phyloP scores from a whole-genome alignment of 352 stramenopile species.

The Phytophthora rubi region DNA sequence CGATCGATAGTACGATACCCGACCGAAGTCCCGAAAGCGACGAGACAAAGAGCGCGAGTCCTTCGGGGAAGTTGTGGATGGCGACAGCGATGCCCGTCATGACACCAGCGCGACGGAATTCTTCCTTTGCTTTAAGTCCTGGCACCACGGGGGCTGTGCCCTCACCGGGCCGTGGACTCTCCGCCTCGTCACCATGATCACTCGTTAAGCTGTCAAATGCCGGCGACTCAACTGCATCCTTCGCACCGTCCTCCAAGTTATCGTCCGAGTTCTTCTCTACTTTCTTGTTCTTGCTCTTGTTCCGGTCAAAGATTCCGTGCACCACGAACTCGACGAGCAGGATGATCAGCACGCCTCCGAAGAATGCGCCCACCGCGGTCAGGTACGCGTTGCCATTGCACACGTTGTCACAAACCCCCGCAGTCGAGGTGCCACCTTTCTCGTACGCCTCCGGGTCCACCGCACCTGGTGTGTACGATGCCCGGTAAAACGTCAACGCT shows the following conservation, averaged over 20 bases:
- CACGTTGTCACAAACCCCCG: constrained; percentile 60
- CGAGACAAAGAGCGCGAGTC: constrained; percentile 95
- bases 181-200: not conserved
- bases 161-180: not conserved
- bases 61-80: constrained; percentile 98
- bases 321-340: constrained; percentile 74
- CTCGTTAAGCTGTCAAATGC: constrained; percentile 6
- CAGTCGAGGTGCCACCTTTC: constrained; percentile 35
- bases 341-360: constrained; percentile 66
- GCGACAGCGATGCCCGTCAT: constrained; percentile 95
- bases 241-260: constrained; percentile 16
- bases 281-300: constrained; percentile 18
- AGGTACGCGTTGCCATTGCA: constrained; percentile 72
- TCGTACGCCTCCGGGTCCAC: constrained; percentile 73
- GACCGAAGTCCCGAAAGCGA: constrained; percentile 90
- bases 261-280: not conserved
- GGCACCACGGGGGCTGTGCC: not conserved
- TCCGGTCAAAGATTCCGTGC: constrained; percentile 44
- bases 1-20: constrained; percentile 92
- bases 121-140: constrained; percentile 39
- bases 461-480: constrained; percentile 53
- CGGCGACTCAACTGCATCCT: not conserved
- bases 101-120: constrained; percentile 87
- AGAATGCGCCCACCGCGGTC: constrained; percentile 55
- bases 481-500: constrained; percentile 58